Base-by-base conservation (phyloP, 345 rosid species). In the Salix udensis region DNA sequence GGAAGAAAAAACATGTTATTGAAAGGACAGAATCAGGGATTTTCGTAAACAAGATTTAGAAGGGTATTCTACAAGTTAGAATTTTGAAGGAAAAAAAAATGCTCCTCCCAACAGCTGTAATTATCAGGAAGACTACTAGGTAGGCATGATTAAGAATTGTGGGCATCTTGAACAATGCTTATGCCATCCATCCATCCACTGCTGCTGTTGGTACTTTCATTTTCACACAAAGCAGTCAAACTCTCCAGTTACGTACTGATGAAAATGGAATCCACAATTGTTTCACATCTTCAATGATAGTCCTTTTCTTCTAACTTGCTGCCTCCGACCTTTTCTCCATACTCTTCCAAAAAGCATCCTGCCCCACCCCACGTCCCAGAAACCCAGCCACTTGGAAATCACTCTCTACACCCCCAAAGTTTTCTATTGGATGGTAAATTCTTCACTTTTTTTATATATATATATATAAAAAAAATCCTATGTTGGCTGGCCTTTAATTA, bases 201-300 rank as follows among this genome's bases (percentile, higher is more conserved):
- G 8, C 15, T 4, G 65, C 18, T 34, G 6, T 10, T 15, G 19
- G 24, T 40, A 8, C 55, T 74, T 75, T 65, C 65, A 9, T 71
- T 81, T 70, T 78, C 79, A 75, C 42, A 65, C 7, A 40, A 6
- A 28, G 28, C 44, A 28, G 73, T 76, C 75, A 67, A 79, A 31
- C 21, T 53, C 67, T 34, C 53, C 74, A 73, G 44, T 65, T 21
- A 37, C 1, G 8, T 2, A 7, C 8, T 21, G n/a, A 39, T 19
- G 26, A 64, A 70, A 64, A 69, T 42, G 60, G 23, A 65, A 69
- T 34, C 76, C 68, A 64, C 37, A 53, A 30, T 52, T 30, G 64
- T 72, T 70, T 71, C 37, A 46, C 39, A 18, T 76, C 77, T 46
- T 48, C 72, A 31, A 16, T 16, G 19, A 24, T 0, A n/a, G 19